Evolutionary conservation across 768 basidiomycete genomes (phyloP).

Genomic region (Rhodotorula taiwanensis): DNA sequence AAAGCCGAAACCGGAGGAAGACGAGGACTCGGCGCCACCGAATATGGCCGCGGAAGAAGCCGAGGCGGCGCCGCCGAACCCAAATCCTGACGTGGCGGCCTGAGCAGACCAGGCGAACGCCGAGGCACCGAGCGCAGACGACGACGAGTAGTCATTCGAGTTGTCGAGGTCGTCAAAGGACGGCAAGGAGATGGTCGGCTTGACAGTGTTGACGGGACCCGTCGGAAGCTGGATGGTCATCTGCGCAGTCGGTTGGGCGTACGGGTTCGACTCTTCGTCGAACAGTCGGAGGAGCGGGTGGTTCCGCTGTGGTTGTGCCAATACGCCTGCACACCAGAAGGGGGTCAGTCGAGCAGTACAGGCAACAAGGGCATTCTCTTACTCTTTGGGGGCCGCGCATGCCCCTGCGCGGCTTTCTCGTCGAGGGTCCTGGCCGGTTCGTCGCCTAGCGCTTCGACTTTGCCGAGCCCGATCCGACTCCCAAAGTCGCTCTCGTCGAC

Average conservation of each 20-base stretch:
- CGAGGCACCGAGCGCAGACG: too few species aligned
- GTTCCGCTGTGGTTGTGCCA: background rate
- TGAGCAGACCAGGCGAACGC: background rate
- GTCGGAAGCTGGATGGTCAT: slow-evolving; percentile 9
- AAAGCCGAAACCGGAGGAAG: background rate
- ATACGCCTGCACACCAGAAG: background rate
- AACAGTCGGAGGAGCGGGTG: slow-evolving; percentile 39
- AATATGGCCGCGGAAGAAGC: background rate
- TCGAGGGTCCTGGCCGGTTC: slow-evolving; percentile 23
- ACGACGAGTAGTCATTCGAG: background rate
- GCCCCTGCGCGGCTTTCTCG: slow-evolving; percentile 26
- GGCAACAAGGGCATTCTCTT: slow-evolving; percentile 45
- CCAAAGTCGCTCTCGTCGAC: slow-evolving; percentile 28
- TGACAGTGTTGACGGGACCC: slow-evolving; percentile 23
- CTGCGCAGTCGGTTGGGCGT: slow-evolving; percentile 50
- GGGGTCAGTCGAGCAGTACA: background rate
- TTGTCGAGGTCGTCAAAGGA: slow-evolving; percentile 30
- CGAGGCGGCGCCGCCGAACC: slow-evolving; percentile 9
- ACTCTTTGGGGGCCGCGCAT: slow-evolving; percentile 15
- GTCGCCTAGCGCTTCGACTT: slow-evolving; percentile 23
- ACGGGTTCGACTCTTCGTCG: slow-evolving; percentile 34
- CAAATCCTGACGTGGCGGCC: background rate
- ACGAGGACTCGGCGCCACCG: too few species aligned
- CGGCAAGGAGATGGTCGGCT: slow-evolving; percentile 29
- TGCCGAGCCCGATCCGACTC: background rate